phyloP scores from a whole-genome alignment of 371 early-diverging fungal genomes.

The Massospora cicadina region DNA sequence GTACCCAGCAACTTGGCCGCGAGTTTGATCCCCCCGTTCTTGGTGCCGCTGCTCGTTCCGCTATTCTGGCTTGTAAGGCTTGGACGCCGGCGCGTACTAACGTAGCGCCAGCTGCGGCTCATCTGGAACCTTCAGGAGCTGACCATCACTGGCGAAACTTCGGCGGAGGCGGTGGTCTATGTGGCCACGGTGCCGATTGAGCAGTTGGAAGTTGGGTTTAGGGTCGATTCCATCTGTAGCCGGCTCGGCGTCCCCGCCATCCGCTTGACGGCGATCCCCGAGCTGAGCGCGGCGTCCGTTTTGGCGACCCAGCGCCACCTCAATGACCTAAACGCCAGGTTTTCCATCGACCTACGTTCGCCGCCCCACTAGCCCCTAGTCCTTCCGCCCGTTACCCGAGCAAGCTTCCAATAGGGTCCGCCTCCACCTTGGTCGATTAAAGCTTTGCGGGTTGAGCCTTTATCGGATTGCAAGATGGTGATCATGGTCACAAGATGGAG shows the following conservation, averaged over 20 bases:
- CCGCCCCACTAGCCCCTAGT: too few species aligned
- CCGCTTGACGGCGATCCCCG: not conserved
- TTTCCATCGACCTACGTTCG: not conserved
- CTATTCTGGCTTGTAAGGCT: not conserved
- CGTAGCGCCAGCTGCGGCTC: not conserved
- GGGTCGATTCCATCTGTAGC: not conserved
- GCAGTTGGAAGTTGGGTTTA: not conserved
- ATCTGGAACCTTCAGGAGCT: not conserved
- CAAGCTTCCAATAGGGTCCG: too few species aligned
- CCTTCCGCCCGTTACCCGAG: too few species aligned
- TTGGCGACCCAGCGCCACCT: not conserved
- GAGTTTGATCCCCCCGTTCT: not conserved
- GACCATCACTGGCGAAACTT: not conserved
- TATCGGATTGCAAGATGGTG: too few species aligned
- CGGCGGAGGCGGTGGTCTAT: not conserved
- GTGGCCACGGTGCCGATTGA: not conserved
- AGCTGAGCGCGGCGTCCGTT: not conserved
- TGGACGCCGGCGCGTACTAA: not conserved
- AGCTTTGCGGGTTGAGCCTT: too few species aligned
- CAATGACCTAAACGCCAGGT: not conserved
- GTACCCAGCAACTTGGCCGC: not conserved
- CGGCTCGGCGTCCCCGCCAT: not conserved
- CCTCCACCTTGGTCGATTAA: too few species aligned
- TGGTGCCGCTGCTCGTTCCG: not conserved
- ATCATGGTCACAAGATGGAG: too few species aligned